These are phyloP conservation scores for Globisporangium solare DNA, from an alignment of 352 stramenopile species.

Conservation along the genomic window DNA sequence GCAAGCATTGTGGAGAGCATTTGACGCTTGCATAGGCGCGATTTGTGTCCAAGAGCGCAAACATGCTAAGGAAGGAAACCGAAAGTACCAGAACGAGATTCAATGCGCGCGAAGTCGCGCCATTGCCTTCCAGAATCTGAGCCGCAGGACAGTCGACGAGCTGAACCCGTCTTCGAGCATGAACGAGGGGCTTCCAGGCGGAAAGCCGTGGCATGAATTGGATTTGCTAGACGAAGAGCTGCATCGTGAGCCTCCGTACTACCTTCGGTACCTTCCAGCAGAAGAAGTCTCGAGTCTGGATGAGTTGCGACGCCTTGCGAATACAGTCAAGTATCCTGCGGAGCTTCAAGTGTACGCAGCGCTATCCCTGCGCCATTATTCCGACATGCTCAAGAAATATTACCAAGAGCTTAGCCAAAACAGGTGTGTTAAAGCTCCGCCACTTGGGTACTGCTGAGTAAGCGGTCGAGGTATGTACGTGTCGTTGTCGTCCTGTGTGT, in stretches of 20 bases:
- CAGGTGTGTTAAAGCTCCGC: slow-evolving; percentile 38
- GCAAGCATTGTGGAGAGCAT: slow-evolving; percentile 69
- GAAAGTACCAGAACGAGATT: slow-evolving; percentile 53
- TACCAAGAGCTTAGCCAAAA: slow-evolving; percentile 46
- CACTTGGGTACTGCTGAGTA: slow-evolving; percentile 43
- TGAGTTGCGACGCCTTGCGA: slow-evolving; percentile 49
- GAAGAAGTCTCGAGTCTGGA: slow-evolving; percentile 62
- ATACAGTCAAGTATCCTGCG: slow-evolving; percentile 45
- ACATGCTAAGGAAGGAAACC: slow-evolving; percentile 51
- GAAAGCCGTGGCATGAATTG: slow-evolving; percentile 47
- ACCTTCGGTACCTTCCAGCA: slow-evolving; percentile 60
- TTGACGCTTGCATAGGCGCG: slow-evolving; percentile 62
- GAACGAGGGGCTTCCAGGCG: slow-evolving; percentile 55
- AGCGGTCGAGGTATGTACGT: no score
- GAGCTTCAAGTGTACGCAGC: slow-evolving; percentile 56
- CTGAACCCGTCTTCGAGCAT: slow-evolving; percentile 28
- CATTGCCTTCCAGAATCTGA: slow-evolving; percentile 53
- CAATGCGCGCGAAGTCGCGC: slow-evolving; percentile 42
- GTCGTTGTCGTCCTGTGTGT: no score
- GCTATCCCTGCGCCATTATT: slow-evolving; percentile 54
- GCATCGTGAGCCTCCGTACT: slow-evolving; percentile 62
- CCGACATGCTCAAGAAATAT: slow-evolving; percentile 64
- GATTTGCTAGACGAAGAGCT: slow-evolving; percentile 55
- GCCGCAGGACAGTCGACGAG: slow-evolving; percentile 29
- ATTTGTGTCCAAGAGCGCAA: slow-evolving; percentile 58